Evolutionary conservation across 257 asterid genomes (phyloP), one percentile per base, ranked within the genome.

Genomic region (Haberlea rhodopensis): DNA sequence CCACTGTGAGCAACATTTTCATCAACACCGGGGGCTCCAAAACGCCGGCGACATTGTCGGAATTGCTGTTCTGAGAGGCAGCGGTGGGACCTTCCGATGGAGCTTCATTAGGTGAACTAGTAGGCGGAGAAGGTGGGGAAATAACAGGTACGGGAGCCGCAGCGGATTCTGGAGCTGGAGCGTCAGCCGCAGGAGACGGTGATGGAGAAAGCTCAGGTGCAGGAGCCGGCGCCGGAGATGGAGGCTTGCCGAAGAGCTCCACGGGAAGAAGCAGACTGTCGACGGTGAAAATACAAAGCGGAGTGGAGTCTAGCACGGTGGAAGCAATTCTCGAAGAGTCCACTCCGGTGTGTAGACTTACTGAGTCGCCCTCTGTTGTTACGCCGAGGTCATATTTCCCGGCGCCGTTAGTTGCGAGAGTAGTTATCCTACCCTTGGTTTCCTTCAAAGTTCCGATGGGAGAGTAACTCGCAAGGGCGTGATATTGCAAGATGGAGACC

Each of bases 111-210:
- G 95, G 95, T 0, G 97, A 76, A 53, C 79, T 68, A 5, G 69
- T 75, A 37, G 96, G 84, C 3, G 99, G 91, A 18, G 95, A 95
- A 0, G 99, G 96, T 0, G 99, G 95, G 11, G 99, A 89, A 2
- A 34, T 27, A 4, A 66, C 18, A 0, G 95, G 88, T 6, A 94
- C 52, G 7, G 94, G 95, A 3, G 90, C 78, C 1, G 74, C 71
- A 1, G 79, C 74, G 4, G 89, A 78, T 8, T 71, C 82, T 8
- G 90, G 80, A 1, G 90, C 69, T 6, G 89, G 87, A 9, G 90
- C 67, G 1, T 74, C 85, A 1, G 79, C 80, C 0, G 68, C 81
- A 0, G 95, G 96, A 20, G 94, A 67, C 0, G 95, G 95, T 0
- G 94, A 59, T 0, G 97, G 97, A 5, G 98, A 84, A 4, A 34